A percentile compares a stretch with the other conserved stretches of the same genome.
Evolutionary conservation across 345 rosid genomes (phyloP).

Genomic region (Barbarea vulgaris): DNA sequence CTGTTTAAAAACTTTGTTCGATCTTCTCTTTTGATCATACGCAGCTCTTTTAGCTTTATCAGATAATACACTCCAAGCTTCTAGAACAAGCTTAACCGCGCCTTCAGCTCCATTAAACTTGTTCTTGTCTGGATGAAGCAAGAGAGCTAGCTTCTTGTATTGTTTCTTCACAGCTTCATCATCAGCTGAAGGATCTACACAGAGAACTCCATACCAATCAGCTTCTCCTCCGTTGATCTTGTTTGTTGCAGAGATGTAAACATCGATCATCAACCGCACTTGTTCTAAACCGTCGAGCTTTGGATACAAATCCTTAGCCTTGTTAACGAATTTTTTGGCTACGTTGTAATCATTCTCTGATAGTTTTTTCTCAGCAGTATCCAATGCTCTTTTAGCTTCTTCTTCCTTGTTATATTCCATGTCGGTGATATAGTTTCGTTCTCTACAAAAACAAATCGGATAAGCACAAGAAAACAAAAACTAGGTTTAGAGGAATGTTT

Average conservation of each 20-base stretch:
- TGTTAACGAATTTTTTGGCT: not conserved
- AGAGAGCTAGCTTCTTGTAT: slow-evolving; percentile 64
- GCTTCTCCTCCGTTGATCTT: slow-evolving; percentile 38
- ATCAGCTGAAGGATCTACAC: slow-evolving; percentile 57
- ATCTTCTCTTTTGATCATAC: not conserved
- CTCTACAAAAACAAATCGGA: not conserved
- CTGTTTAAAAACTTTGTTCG: not conserved
- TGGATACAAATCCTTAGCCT: slow-evolving; percentile 32
- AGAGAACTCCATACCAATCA: slow-evolving; percentile 75
- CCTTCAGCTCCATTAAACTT: slow-evolving; percentile 67
- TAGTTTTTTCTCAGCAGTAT: slow-evolving; percentile 14
- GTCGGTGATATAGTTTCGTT: not conserved
- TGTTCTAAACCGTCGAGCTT: slow-evolving; percentile 31
- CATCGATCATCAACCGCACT: slow-evolving; percentile 9
- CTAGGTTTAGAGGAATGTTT: not conserved
- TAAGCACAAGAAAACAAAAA: not conserved
- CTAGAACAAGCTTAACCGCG: not conserved
- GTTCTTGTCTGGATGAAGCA: slow-evolving; percentile 90
- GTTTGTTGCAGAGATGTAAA: not conserved
- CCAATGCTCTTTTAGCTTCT: slow-evolving; percentile 19
- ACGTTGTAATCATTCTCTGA: slow-evolving; percentile 1
- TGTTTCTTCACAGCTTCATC: slow-evolving; percentile 62
- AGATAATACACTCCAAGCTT: not conserved
- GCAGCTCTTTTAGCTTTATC: not conserved
- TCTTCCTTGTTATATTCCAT: slow-evolving; percentile 14